These are phyloP conservation scores for Candida yuanshanica DNA, from an alignment of 805 yeast species.

Conservation along the genomic window DNA sequence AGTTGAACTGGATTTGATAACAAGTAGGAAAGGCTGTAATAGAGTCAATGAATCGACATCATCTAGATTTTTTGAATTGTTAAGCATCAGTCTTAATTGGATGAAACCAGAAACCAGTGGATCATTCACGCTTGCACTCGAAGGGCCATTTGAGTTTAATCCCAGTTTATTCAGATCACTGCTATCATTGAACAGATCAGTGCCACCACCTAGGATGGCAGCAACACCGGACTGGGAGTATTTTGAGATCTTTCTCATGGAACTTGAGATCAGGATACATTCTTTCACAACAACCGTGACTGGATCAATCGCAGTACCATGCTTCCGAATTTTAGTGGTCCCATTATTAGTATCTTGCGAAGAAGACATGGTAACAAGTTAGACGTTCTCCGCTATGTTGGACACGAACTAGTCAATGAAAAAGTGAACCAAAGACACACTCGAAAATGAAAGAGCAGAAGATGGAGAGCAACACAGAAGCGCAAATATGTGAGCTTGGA, in stretches of 20 bases:
- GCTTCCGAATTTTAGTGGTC: neutral
- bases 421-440: no score
- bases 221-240: constrained; percentile 79
- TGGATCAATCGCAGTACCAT: constrained; percentile 55
- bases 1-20: constrained; percentile 77
- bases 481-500: no score
- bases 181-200: constrained; percentile 43
- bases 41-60: constrained; percentile 67
- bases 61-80: constrained; percentile 44
- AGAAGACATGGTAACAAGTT: neutral
- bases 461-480: no score
- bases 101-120: constrained; percentile 77
- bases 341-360: neutral
- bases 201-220: constrained; percentile 64
- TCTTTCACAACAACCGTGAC: constrained; percentile 82
- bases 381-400: no score
- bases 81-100: constrained; percentile 66
- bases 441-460: no score
- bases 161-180: constrained; percentile 30
- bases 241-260: constrained; percentile 82
- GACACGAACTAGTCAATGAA: no score
- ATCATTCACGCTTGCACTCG: constrained; percentile 32
- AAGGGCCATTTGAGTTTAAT: constrained; percentile 10
- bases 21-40: constrained; percentile 79
- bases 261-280: constrained; percentile 78